Evolutionary conservation across 163 green algal species (phyloP).

Genomic region (Chlamydomonas reinhardtii): DNA sequence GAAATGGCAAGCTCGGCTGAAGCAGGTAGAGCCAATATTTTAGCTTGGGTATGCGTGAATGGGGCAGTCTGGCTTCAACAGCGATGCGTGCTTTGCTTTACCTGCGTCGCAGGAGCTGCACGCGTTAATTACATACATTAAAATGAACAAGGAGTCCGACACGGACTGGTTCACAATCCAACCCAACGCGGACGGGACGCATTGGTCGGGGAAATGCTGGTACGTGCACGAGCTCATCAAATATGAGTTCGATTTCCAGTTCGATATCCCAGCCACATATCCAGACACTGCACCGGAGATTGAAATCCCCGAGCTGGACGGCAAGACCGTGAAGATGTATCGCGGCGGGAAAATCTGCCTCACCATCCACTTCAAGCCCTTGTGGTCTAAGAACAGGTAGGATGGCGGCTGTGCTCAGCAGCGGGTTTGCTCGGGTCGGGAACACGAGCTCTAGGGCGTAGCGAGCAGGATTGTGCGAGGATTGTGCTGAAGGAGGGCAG

Average conservation of each 20-base stretch:
- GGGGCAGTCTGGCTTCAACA: no score
- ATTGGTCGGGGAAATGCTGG: constrained; percentile 92
- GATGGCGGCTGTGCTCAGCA: no score
- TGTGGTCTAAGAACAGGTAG: constrained; percentile 97
- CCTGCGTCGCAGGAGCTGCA: constrained; percentile 91
- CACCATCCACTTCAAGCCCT: constrained; percentile 98
- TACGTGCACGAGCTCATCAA: constrained; percentile 96
- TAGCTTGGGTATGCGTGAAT: no score
- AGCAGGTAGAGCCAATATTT: constrained; percentile 80
- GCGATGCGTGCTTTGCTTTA: no score
- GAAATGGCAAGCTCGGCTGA: constrained; percentile 91
- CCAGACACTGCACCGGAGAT: constrained; percentile 91
- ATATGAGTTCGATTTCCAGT: constrained; percentile 98
- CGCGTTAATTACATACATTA: constrained; percentile 94
- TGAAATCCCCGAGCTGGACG: constrained; percentile 95
- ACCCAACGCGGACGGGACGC: constrained; percentile 70
- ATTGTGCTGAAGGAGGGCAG: no score
- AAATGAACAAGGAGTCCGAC: constrained; percentile 95
- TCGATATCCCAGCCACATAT: constrained; percentile 98
- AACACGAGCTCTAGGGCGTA: no score
- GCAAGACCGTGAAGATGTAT: constrained; percentile 99
- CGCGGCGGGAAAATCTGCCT: constrained; percentile 97
- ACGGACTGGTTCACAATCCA: constrained; percentile 97
- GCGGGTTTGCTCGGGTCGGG: no score
- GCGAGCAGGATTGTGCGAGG: no score